Evolutionary conservation across 83 land plant genomes (phyloP), one percentile per base, ranked within the genome.

Genomic region (Picea engelmannii): DNA sequence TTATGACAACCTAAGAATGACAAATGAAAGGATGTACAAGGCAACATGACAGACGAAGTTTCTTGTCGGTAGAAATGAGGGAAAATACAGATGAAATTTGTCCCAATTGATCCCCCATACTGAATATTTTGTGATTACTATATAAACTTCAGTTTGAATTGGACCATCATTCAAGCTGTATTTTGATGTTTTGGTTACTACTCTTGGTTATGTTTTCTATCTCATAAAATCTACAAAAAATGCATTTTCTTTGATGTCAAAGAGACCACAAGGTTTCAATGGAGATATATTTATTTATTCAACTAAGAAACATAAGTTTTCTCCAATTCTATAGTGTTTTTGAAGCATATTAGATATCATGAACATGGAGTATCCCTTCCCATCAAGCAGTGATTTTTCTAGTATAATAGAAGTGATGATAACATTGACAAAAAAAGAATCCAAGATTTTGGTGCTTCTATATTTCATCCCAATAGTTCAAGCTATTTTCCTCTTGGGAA

Each of bases 391-490:
- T 78, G 47, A 78, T 78, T 61, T 78, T 78, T 66, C 24, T 31
- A 47, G 79, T 78, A 78, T 78, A 78, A 78, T 78, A 62, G 79
- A 78, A 78, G 47, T 78, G 79, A 78, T 78, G 79, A 66, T 38
- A 78, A 78, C 64, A 78, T 62, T 38, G 79, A 35, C 31, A 44
- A 78, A 15, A 78, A 78, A 60, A 78, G 20, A 61, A 31, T 78
- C 65, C 79, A 78, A 63, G 79, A 92, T 10, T 91, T 96, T 85
- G 99, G 99, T 78, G 99, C 98, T 64, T 97, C 95, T 82, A 65
- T 97, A 27, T 97, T 97, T 78, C 95, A 94, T 16, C 99, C 99
- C 66, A 95, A 97, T 84, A 88, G 90, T 25, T 86, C 96, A 76
- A 78, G 35, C 66, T 17, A 42, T 42, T 78, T 78, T 78, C 64